These are phyloP conservation scores for Boletus bicolor DNA, from an alignment of 768 basidiomycete species.

Conservation along the genomic window DNA sequence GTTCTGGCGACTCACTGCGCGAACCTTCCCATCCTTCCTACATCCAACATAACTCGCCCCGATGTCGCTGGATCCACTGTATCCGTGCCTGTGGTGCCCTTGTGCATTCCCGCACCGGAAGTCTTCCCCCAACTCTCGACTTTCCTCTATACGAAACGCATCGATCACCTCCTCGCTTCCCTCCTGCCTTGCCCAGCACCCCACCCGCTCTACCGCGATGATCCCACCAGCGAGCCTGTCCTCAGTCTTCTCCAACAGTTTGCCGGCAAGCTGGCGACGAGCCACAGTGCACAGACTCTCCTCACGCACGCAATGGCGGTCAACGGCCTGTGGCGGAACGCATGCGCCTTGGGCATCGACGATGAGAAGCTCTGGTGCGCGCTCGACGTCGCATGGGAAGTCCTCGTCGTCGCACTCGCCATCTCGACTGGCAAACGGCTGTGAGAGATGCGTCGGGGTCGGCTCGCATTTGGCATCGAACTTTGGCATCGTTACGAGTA, in stretches of 20 bases:
- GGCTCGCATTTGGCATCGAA: slow-evolving; percentile 5
- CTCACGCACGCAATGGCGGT: slow-evolving; percentile 35
- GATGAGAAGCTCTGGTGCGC: slow-evolving; percentile 46
- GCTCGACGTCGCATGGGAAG: slow-evolving; percentile 49
- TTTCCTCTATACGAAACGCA: slow-evolving; percentile 68
- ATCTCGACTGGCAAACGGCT: slow-evolving; percentile 24
- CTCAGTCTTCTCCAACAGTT: slow-evolving; percentile 13
- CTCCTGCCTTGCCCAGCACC: slow-evolving; percentile 52
- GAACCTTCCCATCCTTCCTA: slow-evolving; percentile 25
- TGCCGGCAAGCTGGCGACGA: slow-evolving; percentile 15
- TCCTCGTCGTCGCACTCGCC: slow-evolving; percentile 41
- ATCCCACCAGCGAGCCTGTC: slow-evolving; percentile 20
- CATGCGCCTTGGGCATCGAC: slow-evolving; percentile 46
- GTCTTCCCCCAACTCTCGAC: slow-evolving; percentile 63
- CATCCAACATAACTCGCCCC: slow-evolving; percentile 12
- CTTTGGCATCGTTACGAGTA: slow-evolving; percentile 9
- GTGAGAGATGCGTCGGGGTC: not conserved
- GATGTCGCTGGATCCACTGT: slow-evolving; percentile 19
- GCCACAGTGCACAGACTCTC: slow-evolving; percentile 25
- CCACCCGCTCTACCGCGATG: slow-evolving; percentile 21
- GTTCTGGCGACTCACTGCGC: slow-evolving; percentile 33
- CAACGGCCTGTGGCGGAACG: slow-evolving; percentile 52
- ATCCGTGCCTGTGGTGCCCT: slow-evolving; percentile 59
- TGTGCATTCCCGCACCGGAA: slow-evolving; percentile 67
- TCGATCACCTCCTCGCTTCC: slow-evolving; percentile 52